Conservation (phyloP, 2,329 filamentous ascomycete species). For the Colletotrichum ledebouriae region DNA sequence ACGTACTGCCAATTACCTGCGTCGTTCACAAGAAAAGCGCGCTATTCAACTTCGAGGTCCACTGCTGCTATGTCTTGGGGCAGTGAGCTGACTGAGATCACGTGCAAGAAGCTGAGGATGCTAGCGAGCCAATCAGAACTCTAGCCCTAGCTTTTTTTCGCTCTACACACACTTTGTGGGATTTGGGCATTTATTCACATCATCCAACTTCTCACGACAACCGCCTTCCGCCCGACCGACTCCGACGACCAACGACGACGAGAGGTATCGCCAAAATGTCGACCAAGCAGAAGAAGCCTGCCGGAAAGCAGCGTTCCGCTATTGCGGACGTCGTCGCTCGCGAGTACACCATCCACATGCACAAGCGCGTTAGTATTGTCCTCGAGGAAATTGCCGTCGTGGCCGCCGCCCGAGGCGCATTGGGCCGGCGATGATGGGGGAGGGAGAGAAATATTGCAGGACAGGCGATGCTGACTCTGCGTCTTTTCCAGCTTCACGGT, state of each 20-base stretch:
- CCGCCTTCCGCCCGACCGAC: constrained; percentile 35
- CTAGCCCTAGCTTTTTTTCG: constrained; percentile 39
- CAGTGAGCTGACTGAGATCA: constrained; percentile 7
- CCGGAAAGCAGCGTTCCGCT: constrained; percentile 87
- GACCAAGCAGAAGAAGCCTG: constrained; percentile 72
- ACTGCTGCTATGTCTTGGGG: not conserved
- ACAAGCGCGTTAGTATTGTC: constrained; percentile 77
- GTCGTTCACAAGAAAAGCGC: constrained; percentile 7
- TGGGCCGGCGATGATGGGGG: constrained; percentile 12
- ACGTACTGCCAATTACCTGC: constrained; percentile 25
- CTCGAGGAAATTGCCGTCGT: constrained; percentile 16
- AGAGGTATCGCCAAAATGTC: constrained; percentile 68
- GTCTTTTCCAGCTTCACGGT: constrained; percentile 83
- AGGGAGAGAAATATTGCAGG: constrained; percentile 7
- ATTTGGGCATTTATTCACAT: constrained; percentile 27
- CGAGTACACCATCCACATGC: constrained; percentile 99
- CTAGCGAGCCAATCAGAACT: constrained; percentile 30
- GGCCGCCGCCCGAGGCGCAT: constrained; percentile 43
- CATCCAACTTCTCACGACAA: constrained; percentile 43
- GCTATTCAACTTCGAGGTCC: constrained; percentile 14
- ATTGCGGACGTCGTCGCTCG: constrained; percentile 99
- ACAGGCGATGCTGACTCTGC: constrained; percentile 51
- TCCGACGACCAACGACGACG: constrained; percentile 42
- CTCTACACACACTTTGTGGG: constrained; percentile 41
- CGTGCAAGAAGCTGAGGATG: not conserved